Evolutionary conservation across 495 filamentous ascomycete species (phyloP).

Genomic region (Tuber borchii): DNA sequence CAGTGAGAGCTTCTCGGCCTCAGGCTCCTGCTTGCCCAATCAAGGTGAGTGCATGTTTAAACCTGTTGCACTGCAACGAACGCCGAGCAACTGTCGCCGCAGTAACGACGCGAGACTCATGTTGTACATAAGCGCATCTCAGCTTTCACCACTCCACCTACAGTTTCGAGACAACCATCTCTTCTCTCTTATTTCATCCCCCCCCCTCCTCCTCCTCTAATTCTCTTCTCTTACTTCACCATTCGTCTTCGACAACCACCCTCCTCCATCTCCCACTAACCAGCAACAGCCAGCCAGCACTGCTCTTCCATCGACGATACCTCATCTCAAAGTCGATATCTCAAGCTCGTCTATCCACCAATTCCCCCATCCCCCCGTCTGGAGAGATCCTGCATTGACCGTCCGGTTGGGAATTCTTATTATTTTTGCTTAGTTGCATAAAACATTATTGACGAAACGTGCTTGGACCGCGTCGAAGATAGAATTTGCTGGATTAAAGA

Average conservation of each 20-base stretch:
- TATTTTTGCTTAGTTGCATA: constrained; percentile 37
- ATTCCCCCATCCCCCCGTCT: constrained; percentile 12
- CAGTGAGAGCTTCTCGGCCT: neutral
- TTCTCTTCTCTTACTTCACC: constrained; percentile 18
- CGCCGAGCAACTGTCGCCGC: constrained; percentile 41
- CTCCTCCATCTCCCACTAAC: neutral
- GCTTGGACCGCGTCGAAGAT: constrained; percentile 5
- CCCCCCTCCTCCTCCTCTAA: constrained; percentile 8
- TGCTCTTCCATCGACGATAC: constrained; percentile 4
- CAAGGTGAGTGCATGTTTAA: neutral
- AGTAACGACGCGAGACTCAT: constrained; percentile 37
- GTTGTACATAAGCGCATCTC: constrained; percentile 41
- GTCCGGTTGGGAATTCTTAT: constrained; percentile 24
- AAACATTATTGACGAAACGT: constrained; percentile 28
- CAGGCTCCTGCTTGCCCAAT: neutral
- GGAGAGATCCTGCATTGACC: constrained; percentile 9
- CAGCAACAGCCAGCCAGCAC: constrained; percentile 25
- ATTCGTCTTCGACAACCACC: constrained; percentile 20
- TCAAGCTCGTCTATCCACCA: constrained; percentile 18
- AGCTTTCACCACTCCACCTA: constrained; percentile 17
- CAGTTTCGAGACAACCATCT: constrained; percentile 10
- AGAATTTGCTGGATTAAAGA: constrained; percentile 4
- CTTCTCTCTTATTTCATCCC: constrained; percentile 15
- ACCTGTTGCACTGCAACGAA: constrained; percentile 13
- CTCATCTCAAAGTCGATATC: constrained; percentile 4